Evolutionary conservation across 2,329 filamentous ascomycete species (phyloP), one percentile per base, ranked within the genome.

Genomic region (Diplodia intermedia): DNA sequence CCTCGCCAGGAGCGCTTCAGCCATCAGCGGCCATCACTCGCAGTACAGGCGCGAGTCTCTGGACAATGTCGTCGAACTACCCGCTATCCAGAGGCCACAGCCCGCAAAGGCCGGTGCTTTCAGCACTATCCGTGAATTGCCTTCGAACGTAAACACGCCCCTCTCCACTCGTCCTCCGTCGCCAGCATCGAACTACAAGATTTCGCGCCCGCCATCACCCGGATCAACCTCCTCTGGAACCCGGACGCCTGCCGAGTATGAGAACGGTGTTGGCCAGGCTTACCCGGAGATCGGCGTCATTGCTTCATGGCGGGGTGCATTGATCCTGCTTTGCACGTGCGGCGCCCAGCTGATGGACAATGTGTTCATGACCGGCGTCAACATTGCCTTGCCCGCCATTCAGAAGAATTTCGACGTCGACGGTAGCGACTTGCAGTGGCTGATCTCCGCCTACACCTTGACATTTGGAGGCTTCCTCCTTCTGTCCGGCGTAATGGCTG

Each of bases 321-420:
- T 80, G 69, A 77, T 82, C 31, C 71, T 82, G 38, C 67, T 80
- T 23, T 77, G 79, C 23, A 82, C 80, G 3, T 81, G 79, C 33
- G 80, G 80, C 54, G 79, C 80, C 7, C 80, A 82, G 57, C 75
- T 82, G 47, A 76, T 82, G 55, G 80, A 82, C 63, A 82, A 82
- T 69, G 78, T 82, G 18, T 82, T 81, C 69, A 82, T 70, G 67
- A 68, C 60, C 9, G 62, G 66, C 31, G 61, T 67, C 14, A 70
- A 68, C 47, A 70, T 70, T 26, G 66, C 69, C 4, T 49, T 70
- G 47, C 69, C 69, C 2, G 62, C 69, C 38, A 70, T 70, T 31
- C 66, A 68, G 57, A 66, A 67, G 40, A 38, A 63, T 20, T 70
- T 70, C 43, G 53, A 62, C 26, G 69, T 70, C 20, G 40, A 62